Base-by-base conservation (phyloP, 495 filamentous ascomycete species). In the Daldinia caldariorum region DNA sequence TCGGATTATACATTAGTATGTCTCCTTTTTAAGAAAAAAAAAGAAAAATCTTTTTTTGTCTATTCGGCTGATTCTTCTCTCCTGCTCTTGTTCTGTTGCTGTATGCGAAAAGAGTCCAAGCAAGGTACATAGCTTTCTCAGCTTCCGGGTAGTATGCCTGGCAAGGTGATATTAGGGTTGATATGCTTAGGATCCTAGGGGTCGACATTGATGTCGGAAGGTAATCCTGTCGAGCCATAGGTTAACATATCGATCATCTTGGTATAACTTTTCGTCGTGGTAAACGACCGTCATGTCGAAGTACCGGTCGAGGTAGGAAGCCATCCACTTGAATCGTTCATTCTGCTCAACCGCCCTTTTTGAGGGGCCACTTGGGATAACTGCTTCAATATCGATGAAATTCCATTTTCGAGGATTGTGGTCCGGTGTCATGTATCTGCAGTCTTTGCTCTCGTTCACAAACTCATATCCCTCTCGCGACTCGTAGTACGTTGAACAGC, bases 271-370 rank as follows among this genome's bases (percentile, higher is more conserved):
- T 26, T 59, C 67, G 4, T 75, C 70, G 29, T 69, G 65, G n/a
- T 62, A 54, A 13, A 59, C 51, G 31, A 61, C n/a, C 4, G 13
- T 2, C 57, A 75, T 61, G 7, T 70, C 39, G 50, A 80, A 77
- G 29, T 45, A 75, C 32, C 51, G 53, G 3, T 66, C 50, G 18
- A 81, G 64, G 41, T 76, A 62, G 14, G 69, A 55, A 18, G 57
- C 41, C 22, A 80, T 63, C 75, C 79, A 80, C 10, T 58, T n/a
- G 22, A 77, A 63, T 34, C 78, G 76, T 2, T 65, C 61, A 8
- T 66, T 64, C 0, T 54, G 32, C 54, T 61, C 47, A 58, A 59
- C 34, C 34, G 63, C 45, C 14, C 68, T 63, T 8, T 75, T 18
- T 31, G 72, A 32, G 3, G 6, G 14, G 1, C 13, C 31, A 37